These are phyloP conservation scores for Coriaria nepalensis DNA, from an alignment of 306 rosid genomes.

Conservation along the genomic window DNA sequence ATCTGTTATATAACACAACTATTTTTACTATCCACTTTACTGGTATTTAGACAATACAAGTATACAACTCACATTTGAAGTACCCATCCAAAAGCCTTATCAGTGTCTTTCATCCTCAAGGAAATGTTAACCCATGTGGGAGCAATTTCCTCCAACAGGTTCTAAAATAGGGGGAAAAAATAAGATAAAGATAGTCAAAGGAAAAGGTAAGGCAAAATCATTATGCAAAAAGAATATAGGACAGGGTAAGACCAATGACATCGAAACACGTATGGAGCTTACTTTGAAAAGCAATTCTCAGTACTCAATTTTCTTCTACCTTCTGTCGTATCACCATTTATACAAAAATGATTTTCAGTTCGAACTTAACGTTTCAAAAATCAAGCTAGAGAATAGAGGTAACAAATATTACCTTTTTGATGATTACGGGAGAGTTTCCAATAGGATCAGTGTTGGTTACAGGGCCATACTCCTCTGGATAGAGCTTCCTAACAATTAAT, in stretches of 20 bases:
- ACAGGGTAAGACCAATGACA: not conserved
- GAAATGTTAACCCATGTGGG: constrained; percentile 97
- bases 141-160: constrained; percentile 79
- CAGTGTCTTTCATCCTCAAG: constrained; percentile 78
- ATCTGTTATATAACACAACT: not conserved
- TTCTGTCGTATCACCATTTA: too few species aligned
- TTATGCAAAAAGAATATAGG: not conserved
- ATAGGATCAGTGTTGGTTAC: constrained; percentile 78
- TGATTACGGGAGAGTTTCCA: constrained; percentile 92
- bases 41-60: too few species aligned
- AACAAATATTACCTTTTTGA: constrained; percentile 48
- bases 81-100: constrained; percentile 94
- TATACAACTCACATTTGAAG: constrained; percentile 74
- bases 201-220: not conserved
- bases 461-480: constrained; percentile 66
- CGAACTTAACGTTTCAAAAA: too few species aligned
- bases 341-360: too few species aligned
- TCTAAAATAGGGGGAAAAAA: constrained; percentile 31
- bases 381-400: not conserved
- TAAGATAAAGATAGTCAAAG: constrained; percentile 11
- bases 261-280: not conserved
- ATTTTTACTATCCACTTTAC: constrained; percentile 5
- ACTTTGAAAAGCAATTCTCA: too few species aligned
- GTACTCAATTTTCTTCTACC: too few species aligned
- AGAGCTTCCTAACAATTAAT: constrained; percentile 64